Percentiles rank a stretch among this genome's conserved stretches.
phyloP scores from a whole-genome alignment of 1,139 yeast species.

The Sugiyamaella castrensis region DNA sequence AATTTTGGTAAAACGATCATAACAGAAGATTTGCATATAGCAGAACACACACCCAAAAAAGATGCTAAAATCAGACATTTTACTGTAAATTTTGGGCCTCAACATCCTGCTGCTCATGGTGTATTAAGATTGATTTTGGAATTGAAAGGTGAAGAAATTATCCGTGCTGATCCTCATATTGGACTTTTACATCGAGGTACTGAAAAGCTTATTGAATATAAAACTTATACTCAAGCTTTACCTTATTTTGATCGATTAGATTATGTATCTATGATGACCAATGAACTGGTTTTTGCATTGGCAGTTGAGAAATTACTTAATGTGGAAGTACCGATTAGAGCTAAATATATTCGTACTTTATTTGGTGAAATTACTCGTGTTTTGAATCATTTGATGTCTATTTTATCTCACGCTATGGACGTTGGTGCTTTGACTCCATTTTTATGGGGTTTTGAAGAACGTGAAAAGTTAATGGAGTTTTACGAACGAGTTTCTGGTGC shows the following conservation, averaged over 20 bases:
- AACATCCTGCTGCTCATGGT: slow-evolving; percentile 95
- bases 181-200: slow-evolving; percentile 88
- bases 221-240: slow-evolving; percentile 80
- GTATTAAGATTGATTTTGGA: slow-evolving; percentile 83
- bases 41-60: slow-evolving; percentile 27
- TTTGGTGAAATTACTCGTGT: slow-evolving; percentile 86
- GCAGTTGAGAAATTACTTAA: slow-evolving; percentile 85
- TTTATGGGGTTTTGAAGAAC: slow-evolving; percentile 92
- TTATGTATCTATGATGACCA: slow-evolving; percentile 90
- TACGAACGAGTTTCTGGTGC: slow-evolving; percentile 92
- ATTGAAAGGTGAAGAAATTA: slow-evolving; percentile 84
- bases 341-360: slow-evolving; percentile 77
- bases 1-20: slow-evolving; percentile 36
- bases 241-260: slow-evolving; percentile 89
- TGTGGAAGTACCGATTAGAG: slow-evolving; percentile 81
- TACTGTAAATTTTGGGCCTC: slow-evolving; percentile 89
- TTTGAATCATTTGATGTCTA: slow-evolving; percentile 83
- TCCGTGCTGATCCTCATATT: slow-evolving; percentile 85
- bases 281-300: slow-evolving; percentile 79
- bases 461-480: slow-evolving; percentile 91
- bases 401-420: slow-evolving; percentile 88
- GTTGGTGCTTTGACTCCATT: slow-evolving; percentile 93
- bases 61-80: slow-evolving; percentile 69
- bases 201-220: slow-evolving; percentile 79
- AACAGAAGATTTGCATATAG: slow-evolving; percentile 36